Base-by-base conservation (phyloP, 2,329 filamentous ascomycete genomes). In the Aspergillus melleus region DNA sequence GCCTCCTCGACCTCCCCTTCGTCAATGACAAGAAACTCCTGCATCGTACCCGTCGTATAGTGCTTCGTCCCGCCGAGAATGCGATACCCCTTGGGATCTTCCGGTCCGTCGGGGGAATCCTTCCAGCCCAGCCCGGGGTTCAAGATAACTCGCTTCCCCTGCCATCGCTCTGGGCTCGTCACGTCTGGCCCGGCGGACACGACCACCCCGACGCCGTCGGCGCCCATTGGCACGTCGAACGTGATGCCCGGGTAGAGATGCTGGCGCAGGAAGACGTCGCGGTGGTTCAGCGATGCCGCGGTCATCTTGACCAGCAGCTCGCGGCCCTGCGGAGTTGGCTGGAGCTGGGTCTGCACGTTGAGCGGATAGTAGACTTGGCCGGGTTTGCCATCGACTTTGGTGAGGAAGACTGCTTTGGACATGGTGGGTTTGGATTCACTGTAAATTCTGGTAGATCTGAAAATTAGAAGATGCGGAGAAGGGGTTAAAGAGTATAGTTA, bases 231-330 rank as follows among this genome's bases (percentile, higher is more conserved):
- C 6, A 88, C 82, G 61, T 85, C 83, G 75, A 96, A 96, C 12
- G 90, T 89, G 55, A 92, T 89, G 67, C 86, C 89, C 0, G 94
- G 94, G 80, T 98, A 98, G 46, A 96, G 86, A 72, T 93, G 89
- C 76, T 95, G 92, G 57, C 94, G 90, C 77, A 96, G 90, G 80
- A 97, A 98, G 67, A 96, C 86, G 76, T 98, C 95, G 69, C 93
- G 90, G 80, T 98, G 95, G 81, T 98, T 98, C 54, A 98, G 87
- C 14, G 94, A 90, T 1, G 89, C 90, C 54, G 92, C 90, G 39
- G 85, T 84, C 71, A 98, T 81, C 70, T 86, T 87, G 63, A 98
- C 80, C 6, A 96, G 81, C 65, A 96, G 81, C 74, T 97, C 84
- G 63, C 81, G 81, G 16, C 85, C 84, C 26, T 85, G 83, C 0